Conservation (phyloP, 202 grass and related monocot genomes). For the Cymbopogon flexuosus region DNA sequence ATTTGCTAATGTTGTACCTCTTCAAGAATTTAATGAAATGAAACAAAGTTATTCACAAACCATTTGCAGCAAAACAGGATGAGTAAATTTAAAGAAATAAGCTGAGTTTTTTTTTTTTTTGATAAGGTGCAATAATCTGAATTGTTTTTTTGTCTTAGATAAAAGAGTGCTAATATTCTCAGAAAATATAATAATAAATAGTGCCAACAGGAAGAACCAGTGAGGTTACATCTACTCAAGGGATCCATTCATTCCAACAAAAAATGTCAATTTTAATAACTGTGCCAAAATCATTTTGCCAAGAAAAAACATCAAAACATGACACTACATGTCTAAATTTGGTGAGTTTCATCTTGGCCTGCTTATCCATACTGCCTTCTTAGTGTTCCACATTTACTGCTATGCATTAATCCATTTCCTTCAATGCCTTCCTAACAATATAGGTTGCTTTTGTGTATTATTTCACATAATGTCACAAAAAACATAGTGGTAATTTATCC, state of each 20-base stretch:
- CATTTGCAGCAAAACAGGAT: constrained; percentile 6
- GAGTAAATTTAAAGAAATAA: neutral
- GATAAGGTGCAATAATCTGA: neutral
- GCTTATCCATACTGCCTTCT: neutral
- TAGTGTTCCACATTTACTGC: neutral
- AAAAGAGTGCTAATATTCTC: neutral
- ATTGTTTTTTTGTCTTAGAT: neutral
- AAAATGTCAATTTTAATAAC: neutral
- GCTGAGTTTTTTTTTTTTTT: neutral
- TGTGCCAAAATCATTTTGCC: constrained; percentile 9
- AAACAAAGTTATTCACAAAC: neutral
- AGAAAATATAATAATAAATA: neutral
- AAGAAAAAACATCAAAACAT: neutral
- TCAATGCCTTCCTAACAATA: neutral
- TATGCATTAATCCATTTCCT: neutral
- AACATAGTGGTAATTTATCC: neutral
- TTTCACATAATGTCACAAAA: neutral
- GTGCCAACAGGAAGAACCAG: neutral
- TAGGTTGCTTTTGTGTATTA: neutral
- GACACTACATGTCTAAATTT: neutral
- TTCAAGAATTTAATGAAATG: constrained; percentile 28
- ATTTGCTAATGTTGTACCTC: constrained; percentile 78
- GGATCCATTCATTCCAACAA: neutral
- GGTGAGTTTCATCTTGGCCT: neutral
- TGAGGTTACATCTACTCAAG: neutral